A percentile compares a stretch with the other conserved stretches of the same genome.
These are phyloP conservation scores for Neofusicoccum cordaticola DNA, from an alignment of 2,329 filamentous ascomycete species.

Conservation along the genomic window DNA sequence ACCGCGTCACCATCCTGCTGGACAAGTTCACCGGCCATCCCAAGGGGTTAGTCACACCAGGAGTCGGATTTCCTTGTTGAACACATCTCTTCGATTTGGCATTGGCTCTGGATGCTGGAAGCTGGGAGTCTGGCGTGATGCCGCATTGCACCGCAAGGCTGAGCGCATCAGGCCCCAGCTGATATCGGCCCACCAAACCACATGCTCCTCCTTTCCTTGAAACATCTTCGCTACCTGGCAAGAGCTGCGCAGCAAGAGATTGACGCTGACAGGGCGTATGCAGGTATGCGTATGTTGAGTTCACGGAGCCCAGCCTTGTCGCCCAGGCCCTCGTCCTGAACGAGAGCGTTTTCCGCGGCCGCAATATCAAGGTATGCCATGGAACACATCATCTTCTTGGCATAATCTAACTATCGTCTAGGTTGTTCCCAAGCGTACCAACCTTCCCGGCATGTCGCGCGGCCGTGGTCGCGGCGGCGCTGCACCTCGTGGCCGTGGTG, in stretches of 20 bases:
- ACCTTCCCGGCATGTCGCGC: conserved; percentile 89
- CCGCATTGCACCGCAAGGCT: background rate
- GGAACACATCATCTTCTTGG: background rate
- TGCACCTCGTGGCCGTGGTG: conserved; percentile 46
- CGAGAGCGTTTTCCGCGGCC: conserved; percentile 90
- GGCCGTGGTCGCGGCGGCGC: conserved; percentile 62
- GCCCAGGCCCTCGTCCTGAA: conserved; percentile 92
- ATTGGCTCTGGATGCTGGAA: background rate
- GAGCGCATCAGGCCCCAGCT: background rate
- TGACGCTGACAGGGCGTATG: conserved; percentile 49
- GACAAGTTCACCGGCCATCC: conserved; percentile 99
- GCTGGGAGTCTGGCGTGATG: background rate
- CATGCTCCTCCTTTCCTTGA: conserved; percentile 15
- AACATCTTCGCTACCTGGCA: conserved; percentile 56
- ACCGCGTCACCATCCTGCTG: conserved; percentile 92
- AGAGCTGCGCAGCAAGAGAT: conserved; percentile 52
- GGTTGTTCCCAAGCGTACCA: conserved; percentile 91
- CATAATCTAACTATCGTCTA: conserved; percentile 31
- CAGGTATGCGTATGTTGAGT: conserved; percentile 98
- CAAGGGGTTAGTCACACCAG: conserved; percentile 75
- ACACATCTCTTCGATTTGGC: background rate
- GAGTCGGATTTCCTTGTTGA: conserved; percentile 36
- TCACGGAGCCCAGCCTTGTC: conserved; percentile 83
- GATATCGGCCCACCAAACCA: background rate
- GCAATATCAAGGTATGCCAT: conserved; percentile 80